These are phyloP conservation scores for Fusarium illudens DNA, from an alignment of 2,329 filamentous ascomycete genomes.

Conservation along the genomic window DNA sequence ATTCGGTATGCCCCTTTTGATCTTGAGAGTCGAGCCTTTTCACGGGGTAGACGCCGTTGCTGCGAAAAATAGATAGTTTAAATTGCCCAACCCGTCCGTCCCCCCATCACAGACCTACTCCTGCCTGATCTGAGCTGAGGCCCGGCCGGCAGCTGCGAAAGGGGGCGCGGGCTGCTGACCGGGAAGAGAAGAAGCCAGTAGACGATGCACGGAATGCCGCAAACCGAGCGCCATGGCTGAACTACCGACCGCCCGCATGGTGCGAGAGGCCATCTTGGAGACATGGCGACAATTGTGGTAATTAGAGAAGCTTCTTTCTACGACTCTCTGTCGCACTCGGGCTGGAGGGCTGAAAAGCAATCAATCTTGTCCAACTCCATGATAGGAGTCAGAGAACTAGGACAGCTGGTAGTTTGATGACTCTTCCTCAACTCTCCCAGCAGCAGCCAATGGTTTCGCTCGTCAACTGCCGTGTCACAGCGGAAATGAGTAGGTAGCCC, in stretches of 20 bases:
- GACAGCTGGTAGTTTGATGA: not conserved
- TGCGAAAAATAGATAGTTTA: not conserved
- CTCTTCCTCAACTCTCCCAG: not conserved
- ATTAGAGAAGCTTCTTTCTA: constrained; percentile 17
- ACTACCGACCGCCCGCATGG: constrained; percentile 15
- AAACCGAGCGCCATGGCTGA: constrained; percentile 27
- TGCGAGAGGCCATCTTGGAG: not conserved
- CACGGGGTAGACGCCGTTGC: not conserved
- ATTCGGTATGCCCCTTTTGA: constrained; percentile 16
- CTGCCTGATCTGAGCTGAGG: not conserved
- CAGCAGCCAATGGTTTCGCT: not conserved
- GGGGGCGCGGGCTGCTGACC: constrained; percentile 2
- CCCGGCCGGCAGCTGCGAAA: not conserved
- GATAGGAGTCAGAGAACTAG: not conserved
- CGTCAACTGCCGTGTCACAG: constrained; percentile 2
- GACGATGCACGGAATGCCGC: constrained; percentile 21
- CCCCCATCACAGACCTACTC: not conserved
- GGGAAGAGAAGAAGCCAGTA: not conserved
- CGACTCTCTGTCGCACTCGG: not conserved
- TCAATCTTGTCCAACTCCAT: not conserved
- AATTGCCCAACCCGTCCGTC: not conserved
- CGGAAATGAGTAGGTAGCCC: constrained; percentile 18
- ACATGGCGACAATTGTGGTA: not conserved
- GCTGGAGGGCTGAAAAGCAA: not conserved
- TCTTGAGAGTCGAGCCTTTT: not conserved